phyloP scores from a whole-genome alignment of 2,329 filamentous ascomycete species.

The Anthostomella pinea region DNA sequence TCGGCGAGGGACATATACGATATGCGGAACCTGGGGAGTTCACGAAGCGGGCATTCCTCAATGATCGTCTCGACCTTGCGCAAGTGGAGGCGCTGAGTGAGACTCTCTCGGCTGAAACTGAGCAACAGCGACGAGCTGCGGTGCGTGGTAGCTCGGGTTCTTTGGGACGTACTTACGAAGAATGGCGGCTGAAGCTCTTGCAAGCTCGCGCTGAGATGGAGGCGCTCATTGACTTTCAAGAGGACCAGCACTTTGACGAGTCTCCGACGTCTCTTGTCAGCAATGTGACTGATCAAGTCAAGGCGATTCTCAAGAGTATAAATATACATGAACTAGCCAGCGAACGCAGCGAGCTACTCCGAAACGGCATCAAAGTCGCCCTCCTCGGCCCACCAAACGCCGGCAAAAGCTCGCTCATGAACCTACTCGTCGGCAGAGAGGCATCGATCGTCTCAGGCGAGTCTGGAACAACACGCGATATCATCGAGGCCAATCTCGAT shows the following conservation, averaged over 20 bases:
- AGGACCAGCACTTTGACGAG: slow-evolving; percentile 97
- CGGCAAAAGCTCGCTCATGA: slow-evolving; percentile 92
- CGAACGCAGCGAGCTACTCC: slow-evolving; percentile 76
- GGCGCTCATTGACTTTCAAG: slow-evolving; percentile 93
- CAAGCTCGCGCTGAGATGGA: slow-evolving; percentile 87
- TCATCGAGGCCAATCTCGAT: slow-evolving; percentile 89
- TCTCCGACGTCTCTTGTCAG: slow-evolving; percentile 68
- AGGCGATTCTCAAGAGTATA: slow-evolving; percentile 60
- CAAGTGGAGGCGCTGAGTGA: slow-evolving; percentile 71
- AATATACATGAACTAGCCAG: slow-evolving; percentile 71
- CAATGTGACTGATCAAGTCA: slow-evolving; percentile 66
- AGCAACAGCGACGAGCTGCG: slow-evolving; percentile 86
- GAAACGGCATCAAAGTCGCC: slow-evolving; percentile 81
- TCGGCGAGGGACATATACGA: slow-evolving; percentile 50
- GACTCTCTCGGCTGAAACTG: slow-evolving; percentile 69
- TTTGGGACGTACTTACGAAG: slow-evolving; percentile 74
- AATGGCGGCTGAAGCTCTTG: slow-evolving; percentile 74
- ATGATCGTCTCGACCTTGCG: slow-evolving; percentile 78
- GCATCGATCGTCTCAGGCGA: slow-evolving; percentile 93
- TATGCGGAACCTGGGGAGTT: slow-evolving; percentile 97
- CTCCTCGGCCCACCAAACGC: slow-evolving; percentile 89
- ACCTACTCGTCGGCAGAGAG: slow-evolving; percentile 83
- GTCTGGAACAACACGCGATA: slow-evolving; percentile 89
- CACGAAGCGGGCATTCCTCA: slow-evolving; percentile 86
- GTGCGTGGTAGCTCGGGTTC: slow-evolving; percentile 71